These are phyloP conservation scores for Musa troglodytarum DNA, from an alignment of 176 grass and related monocot genomes.

Conservation along the genomic window DNA sequence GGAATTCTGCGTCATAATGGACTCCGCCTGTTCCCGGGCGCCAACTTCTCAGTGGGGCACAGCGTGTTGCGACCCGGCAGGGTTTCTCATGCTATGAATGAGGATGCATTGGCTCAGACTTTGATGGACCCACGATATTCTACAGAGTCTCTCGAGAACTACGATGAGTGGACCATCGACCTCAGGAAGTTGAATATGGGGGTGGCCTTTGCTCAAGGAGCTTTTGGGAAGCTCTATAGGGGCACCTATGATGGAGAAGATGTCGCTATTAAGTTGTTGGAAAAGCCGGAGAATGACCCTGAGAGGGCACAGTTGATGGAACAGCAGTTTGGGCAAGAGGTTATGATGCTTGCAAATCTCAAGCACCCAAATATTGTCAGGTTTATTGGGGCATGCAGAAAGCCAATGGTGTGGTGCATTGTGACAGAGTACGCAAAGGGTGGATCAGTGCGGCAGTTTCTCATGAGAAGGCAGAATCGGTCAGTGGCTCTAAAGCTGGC, in stretches of 20 bases:
- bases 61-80: slow-evolving; percentile 47
- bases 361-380: slow-evolving; percentile 67
- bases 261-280: slow-evolving; percentile 77
- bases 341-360: slow-evolving; percentile 70
- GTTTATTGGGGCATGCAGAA: slow-evolving; percentile 69
- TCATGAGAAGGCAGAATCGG: slow-evolving; percentile 50
- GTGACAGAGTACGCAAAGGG: slow-evolving; percentile 73
- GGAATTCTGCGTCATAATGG: slow-evolving; percentile 55
- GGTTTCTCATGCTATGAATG: slow-evolving; percentile 56
- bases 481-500: slow-evolving; percentile 62
- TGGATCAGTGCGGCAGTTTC: slow-evolving; percentile 63
- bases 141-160: slow-evolving; percentile 56
- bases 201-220: slow-evolving; percentile 65
- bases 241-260: slow-evolving; percentile 68
- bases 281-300: slow-evolving; percentile 55
- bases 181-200: slow-evolving; percentile 61
- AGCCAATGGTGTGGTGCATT: slow-evolving; percentile 73
- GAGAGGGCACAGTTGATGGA: slow-evolving; percentile 49
- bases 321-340: slow-evolving; percentile 74
- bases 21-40: slow-evolving; percentile 31
- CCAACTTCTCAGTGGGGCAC: slow-evolving; percentile 45
- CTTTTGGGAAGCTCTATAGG: slow-evolving; percentile 70
- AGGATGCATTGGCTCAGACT: slow-evolving; percentile 68
- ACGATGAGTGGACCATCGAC: slow-evolving; percentile 75
- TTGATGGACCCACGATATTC: slow-evolving; percentile 60